These are phyloP conservation scores for Xylaria sp. DNA, from an alignment of 2,329 filamentous ascomycete species.

Conservation along the genomic window DNA sequence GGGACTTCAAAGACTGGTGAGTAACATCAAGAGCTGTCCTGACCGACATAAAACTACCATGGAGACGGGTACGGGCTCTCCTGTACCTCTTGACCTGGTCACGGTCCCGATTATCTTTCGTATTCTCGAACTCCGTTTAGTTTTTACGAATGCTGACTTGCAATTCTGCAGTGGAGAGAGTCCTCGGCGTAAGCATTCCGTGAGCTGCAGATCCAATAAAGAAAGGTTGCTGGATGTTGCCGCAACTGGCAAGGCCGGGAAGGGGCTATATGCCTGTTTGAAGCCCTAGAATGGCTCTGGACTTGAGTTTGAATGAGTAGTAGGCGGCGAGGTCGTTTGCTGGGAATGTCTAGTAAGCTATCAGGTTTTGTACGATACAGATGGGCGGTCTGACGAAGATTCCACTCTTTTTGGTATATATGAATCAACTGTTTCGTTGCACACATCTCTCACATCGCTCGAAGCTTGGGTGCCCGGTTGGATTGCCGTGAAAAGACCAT, in stretches of 20 bases:
- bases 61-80: background rate
- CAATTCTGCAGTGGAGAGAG: conserved; percentile 31
- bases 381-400: background rate
- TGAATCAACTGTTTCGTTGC: background rate
- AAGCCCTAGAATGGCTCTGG: background rate
- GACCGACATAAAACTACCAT: background rate
- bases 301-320: background rate
- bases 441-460: background rate
- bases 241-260: background rate
- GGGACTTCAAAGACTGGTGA: conserved; percentile 27
- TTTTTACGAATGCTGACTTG: conserved; percentile 11
- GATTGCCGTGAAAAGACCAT: background rate
- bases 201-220: conserved; percentile 8
- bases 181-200: conserved; percentile 27
- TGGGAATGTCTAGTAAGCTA: background rate
- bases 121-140: background rate
- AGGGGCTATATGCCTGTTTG: background rate
- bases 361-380: background rate
- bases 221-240: background rate
- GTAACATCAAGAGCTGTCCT: conserved; percentile 8
- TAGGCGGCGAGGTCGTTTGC: background rate
- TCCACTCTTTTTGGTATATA: background rate
- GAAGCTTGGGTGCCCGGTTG: background rate
- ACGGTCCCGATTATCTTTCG: background rate
- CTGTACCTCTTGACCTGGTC: background rate